Evolutionary conservation across 495 filamentous ascomycete genomes (phyloP), one percentile per base, ranked within the genome.

Genomic region (Cercophora newfieldiana): DNA sequence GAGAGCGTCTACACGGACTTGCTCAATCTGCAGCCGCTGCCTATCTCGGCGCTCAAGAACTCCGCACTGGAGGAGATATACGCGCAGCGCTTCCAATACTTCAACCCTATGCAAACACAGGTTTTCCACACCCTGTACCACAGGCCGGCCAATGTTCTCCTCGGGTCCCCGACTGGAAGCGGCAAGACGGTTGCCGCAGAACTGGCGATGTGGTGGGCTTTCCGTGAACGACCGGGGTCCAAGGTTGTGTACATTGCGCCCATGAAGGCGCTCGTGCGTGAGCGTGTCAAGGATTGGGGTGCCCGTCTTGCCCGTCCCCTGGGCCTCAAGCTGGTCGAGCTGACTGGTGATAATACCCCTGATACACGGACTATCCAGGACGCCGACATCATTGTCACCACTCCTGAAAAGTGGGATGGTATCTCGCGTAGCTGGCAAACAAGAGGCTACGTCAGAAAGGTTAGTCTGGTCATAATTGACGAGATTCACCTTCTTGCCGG

Each of bases 151-250:
- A 99, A 99, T 71, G 94, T 98, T 7, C 81, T 99, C 4, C 86
- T 99, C 7, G 95, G 95, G n/a, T 97, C 95, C 16, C 95, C 95
- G 6, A 99, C 95, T 6, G 95, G 95, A 57, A 95, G 91, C 81
- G 95, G 95, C 63, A 99, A 99, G 80, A 99, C 95, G 1, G 88
- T 99, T 30, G 95, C 95, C 16, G 91, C 90, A 30, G 95, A 99
- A 72, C 74, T 99, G 59, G 96, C 96, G n/a, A 98, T 99, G 96
- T 99, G 95, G 95, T 97, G 93, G 94, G 93, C 96, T 6, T 98
- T 99, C 78, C 89, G 94, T 12, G 94, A 98, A 74, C 91, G 90
- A 48, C 96, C 96, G 1, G 93, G 94, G 2, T 97, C 92, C 2
- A 99, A 99, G 79, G 94, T 99, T 1, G 94, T 99, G 25, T 99